Base-by-base conservation (phyloP, 2,329 filamentous ascomycete genomes). In the Penicillium sumatraense region DNA sequence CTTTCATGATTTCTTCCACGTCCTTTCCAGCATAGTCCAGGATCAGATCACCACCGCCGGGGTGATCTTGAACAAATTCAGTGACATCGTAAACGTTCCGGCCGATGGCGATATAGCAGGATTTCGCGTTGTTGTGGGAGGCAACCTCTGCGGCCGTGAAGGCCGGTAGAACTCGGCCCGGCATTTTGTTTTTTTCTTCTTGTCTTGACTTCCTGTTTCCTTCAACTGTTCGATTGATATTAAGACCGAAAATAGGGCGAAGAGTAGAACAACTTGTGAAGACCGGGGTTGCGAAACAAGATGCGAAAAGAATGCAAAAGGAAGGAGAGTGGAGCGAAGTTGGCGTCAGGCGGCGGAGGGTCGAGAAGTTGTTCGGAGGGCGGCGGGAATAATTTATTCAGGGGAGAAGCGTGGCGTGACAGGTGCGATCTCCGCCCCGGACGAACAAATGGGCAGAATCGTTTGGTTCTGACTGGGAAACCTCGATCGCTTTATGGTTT, bases 31-130 rank as follows among this genome's bases (percentile, higher is more conserved):
- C 95, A 73, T 95, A 96, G 50, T 96, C 90, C 60, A 97, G 80
- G 58, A 99, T 88, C 65, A 98, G 80, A 59, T 96, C 90, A 66
- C 86, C 86, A 55, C 95, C 95, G 64, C 95, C 95, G 21, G 95
- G 95, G 72, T 99, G 95, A 63, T 92, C 88, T 49, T 92, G 86
- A 58, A 97, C 76, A 70, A 99, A 99, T 53, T 90, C 86, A 56
- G 95, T 97, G 61, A 99, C 84, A 80, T 99, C 93, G 82, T 92
- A 99, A 65, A 99, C 93, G 66, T 93, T 96, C 55, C 84, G 83
- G 59, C 91, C 93, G 51, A 97, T 82, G 3, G 90, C 95, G 65
- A 99, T 93, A 81, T 93, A 99, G 81, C 93, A 98, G 46, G 91
- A 96, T 70, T 91, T 85, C 47, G 80, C 79, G 44, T 85, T 88